Conservation (phyloP, 768 basidiomycete genomes). For the Hypholoma fasciculare region DNA sequence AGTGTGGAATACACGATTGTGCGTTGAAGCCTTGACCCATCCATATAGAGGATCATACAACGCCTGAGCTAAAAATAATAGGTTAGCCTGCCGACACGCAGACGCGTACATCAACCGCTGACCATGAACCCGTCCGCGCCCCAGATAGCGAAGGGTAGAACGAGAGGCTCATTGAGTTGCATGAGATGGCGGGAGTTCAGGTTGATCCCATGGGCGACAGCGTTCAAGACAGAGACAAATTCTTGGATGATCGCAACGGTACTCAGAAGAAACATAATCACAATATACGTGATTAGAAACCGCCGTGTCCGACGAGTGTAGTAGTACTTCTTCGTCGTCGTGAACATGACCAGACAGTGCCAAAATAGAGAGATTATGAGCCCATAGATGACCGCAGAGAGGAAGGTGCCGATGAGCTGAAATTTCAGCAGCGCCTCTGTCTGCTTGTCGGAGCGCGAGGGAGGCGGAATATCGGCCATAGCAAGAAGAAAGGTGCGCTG, state of each 20-base stretch:
- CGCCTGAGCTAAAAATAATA: background rate
- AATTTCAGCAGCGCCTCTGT: background rate
- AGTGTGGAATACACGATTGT: background rate
- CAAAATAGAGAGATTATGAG: background rate
- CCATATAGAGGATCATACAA: background rate
- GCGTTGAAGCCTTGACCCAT: background rate
- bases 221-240: background rate
- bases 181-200: background rate
- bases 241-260: background rate
- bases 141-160: background rate
- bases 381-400: background rate
- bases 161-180: background rate
- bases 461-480: no score
- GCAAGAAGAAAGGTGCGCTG: no score
- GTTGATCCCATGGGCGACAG: background rate
- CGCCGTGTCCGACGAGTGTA: background rate
- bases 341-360: background rate
- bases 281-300: background rate
- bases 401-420: background rate
- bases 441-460: no score
- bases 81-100: background rate
- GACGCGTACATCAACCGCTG: background rate
- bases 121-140: slow-evolving; percentile 3
- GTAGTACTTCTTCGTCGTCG: background rate
- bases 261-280: background rate